Conservation (phyloP, 164 flowering plant genomes). For the Magnolia kwangsiensis region DNA sequence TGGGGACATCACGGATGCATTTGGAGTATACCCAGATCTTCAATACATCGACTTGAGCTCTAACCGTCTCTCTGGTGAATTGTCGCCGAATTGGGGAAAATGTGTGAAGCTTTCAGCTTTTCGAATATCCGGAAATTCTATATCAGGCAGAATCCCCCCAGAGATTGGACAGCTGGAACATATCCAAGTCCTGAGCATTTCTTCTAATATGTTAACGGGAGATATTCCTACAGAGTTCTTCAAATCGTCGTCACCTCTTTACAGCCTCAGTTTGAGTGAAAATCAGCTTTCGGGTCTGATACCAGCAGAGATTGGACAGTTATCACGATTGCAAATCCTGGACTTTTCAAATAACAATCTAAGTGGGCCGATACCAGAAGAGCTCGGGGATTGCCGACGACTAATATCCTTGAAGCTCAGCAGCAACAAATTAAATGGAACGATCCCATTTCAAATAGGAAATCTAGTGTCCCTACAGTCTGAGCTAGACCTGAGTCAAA, state of each 20-base stretch:
- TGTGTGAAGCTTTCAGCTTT: slow-evolving; percentile 17
- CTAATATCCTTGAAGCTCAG: slow-evolving; percentile 19
- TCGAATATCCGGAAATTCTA: slow-evolving; percentile 18
- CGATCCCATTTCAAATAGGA: slow-evolving; percentile 27
- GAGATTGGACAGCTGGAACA: slow-evolving; percentile 9
- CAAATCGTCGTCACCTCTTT: slow-evolving; percentile 10
- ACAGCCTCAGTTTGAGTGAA: slow-evolving; percentile 19
- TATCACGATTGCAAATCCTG: slow-evolving; percentile 10
- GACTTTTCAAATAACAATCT: slow-evolving; percentile 26
- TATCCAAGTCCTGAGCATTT: slow-evolving; percentile 18
- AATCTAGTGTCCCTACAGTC: slow-evolving; percentile 16
- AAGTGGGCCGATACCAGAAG: slow-evolving; percentile 21
- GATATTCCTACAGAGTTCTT: slow-evolving; percentile 24
- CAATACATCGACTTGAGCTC: slow-evolving; percentile 18
- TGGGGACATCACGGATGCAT: slow-evolving; percentile 37
- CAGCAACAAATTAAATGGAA: slow-evolving; percentile 19
- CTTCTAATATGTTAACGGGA: slow-evolving; percentile 20
- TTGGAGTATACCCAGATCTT: slow-evolving; percentile 33
- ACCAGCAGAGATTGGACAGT: slow-evolving; percentile 17
- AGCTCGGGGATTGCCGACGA: slow-evolving; percentile 21
- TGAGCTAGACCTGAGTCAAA: slow-evolving; percentile 24
- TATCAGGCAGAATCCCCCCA: slow-evolving; percentile 27
- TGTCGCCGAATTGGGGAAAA: slow-evolving; percentile 22
- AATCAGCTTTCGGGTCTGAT: slow-evolving; percentile 26
- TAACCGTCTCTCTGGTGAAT: slow-evolving; percentile 15